Evolutionary conservation across 495 filamentous ascomycete genomes (phyloP), one percentile per base, ranked within the genome.

Genomic region (Opeltia flavorubescens): DNA sequence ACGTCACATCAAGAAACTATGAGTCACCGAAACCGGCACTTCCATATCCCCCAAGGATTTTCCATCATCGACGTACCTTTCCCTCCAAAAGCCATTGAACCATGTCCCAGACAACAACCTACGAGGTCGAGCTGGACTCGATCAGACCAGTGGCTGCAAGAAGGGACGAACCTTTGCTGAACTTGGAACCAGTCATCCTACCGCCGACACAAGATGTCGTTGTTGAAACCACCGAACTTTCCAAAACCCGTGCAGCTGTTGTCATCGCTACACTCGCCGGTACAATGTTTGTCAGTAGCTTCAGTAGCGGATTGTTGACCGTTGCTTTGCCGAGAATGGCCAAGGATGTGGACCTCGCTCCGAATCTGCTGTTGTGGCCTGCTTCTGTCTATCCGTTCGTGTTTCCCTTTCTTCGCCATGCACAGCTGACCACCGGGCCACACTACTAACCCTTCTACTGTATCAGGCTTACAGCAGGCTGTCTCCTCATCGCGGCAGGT

Each of bases 281-380:
- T 35, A 56, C 72, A 26, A 53, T 58, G 21, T 62, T 65, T 36
- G 54, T 69, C 24, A 62, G 52, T 44, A 65, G 53, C 26, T 56
- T 72, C 28, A 55, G 60, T 46, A 62, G 60, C 13, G 68, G 71
- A 15, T 45, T 69, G 11, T 56, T 73, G 1, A 67, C 63, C 7
- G 67, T 76, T 21, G 65, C 53, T 6, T 50, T 74, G 9, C 73
- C 74, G 5, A 57, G 59, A 15, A 74, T 75, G 28, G 63, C 68
- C 4, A 26, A 38, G n/a, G 68, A 71, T 34, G 45, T 74, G 27
- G 30, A 54, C 3, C 53, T 74, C 1, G 44, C 51, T 0, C 35
- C 54, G 13, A 54, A 49, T 47, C 55, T 71, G 4, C 44, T 69
- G 2, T 55, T 75, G 31, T 75, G 69, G 71, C 38, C 38, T 23